Evolutionary conservation across 306 rosid species (phyloP).

Genomic region (Styphnolobium japonicum): DNA sequence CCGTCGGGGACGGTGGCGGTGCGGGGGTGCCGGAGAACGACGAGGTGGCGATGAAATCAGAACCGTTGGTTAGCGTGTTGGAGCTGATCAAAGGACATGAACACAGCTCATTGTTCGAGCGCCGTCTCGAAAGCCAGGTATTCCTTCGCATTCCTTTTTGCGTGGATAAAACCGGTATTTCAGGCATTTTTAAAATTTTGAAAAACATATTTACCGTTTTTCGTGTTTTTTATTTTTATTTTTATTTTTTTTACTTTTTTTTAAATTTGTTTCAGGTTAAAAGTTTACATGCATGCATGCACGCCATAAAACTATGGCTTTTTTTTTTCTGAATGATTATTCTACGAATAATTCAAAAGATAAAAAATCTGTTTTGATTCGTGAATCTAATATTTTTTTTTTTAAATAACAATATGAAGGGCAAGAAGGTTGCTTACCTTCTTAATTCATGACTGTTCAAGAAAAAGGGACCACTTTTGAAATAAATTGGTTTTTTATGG

Average conservation of each 20-base stretch:
- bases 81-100: constrained; percentile 58
- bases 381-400: background rate
- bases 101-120: constrained; percentile 61
- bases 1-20: constrained; percentile 19
- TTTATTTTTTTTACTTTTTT: background rate
- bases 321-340: background rate
- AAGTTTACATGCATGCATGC: constrained; percentile 16
- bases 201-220: background rate
- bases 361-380: background rate
- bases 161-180: constrained; percentile 34
- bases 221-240: background rate
- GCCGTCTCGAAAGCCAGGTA: constrained; percentile 81
- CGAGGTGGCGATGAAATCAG: constrained; percentile 36
- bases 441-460: constrained; percentile 35
- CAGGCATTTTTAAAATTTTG: background rate
- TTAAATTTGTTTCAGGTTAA: background rate
- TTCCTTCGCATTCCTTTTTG: background rate
- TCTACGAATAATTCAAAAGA: background rate
- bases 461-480: constrained; percentile 52
- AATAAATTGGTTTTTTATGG: constrained; percentile 19
- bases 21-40: constrained; percentile 28
- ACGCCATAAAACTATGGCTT: background rate
- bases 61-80: constrained; percentile 54
- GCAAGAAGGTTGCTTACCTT: constrained; percentile 29
- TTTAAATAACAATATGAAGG: background rate